These are phyloP conservation scores for Paraphaeosphaeria minitans DNA, from an alignment of 2,329 filamentous ascomycete genomes.

Conservation along the genomic window DNA sequence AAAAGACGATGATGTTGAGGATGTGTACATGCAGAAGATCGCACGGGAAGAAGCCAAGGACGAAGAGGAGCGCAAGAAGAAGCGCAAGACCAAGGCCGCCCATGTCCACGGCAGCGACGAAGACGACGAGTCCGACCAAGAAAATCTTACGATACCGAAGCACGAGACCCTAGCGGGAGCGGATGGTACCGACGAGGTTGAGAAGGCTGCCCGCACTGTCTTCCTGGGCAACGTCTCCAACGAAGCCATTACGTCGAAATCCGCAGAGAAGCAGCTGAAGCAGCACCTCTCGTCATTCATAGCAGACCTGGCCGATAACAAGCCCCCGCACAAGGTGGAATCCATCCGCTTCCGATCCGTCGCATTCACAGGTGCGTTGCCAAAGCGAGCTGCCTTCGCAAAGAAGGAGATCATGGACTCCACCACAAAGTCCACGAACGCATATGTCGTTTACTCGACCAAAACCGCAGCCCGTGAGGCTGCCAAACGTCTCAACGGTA, in stretches of 20 bases:
- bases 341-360: constrained; percentile 94
- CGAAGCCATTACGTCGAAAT: constrained; percentile 79
- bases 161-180: constrained; percentile 55
- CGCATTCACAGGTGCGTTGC: constrained; percentile 79
- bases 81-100: constrained; percentile 29
- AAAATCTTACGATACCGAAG: constrained; percentile 59
- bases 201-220: constrained; percentile 87
- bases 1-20: constrained; percentile 71
- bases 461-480: constrained; percentile 76
- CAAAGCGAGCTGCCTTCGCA: constrained; percentile 93
- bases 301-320: constrained; percentile 53
- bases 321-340: constrained; percentile 73
- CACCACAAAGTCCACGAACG: constrained; percentile 91
- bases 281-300: constrained; percentile 80
- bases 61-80: constrained; percentile 46
- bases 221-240: constrained; percentile 92
- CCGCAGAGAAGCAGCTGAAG: constrained; percentile 77
- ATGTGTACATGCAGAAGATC: constrained; percentile 70
- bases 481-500: constrained; percentile 79
- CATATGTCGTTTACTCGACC: constrained; percentile 88
- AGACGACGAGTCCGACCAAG: constrained; percentile 48
- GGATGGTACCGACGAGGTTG: constrained; percentile 60
- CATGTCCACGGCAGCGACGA: constrained; percentile 18
- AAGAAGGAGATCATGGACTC: constrained; percentile 88
- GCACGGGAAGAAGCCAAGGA: constrained; percentile 54